A percentile compares a stretch with the other conserved stretches of the same genome.
These are phyloP conservation scores for Ascomycota sp. DNA, from an alignment of 2,329 filamentous ascomycete genomes.

Conservation along the genomic window DNA sequence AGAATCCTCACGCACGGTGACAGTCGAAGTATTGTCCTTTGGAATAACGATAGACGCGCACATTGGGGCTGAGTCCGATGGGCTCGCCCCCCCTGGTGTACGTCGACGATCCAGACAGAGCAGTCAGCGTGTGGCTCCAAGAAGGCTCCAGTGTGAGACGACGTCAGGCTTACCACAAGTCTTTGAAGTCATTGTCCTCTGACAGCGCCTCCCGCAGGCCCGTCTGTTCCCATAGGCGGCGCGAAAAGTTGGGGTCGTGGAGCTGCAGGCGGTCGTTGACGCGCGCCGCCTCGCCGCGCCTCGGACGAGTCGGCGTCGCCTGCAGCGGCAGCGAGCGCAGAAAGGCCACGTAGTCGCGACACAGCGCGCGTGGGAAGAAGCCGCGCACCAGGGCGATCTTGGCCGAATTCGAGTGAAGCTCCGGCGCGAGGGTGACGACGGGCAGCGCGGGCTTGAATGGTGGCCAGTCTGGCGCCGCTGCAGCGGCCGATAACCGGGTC, in stretches of 20 bases:
- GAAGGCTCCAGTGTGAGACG: neutral
- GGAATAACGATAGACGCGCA: constrained; percentile 72
- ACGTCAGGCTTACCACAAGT: constrained; percentile 21
- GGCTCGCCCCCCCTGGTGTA: constrained; percentile 57
- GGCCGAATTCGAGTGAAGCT: constrained; percentile 24
- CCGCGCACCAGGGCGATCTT: constrained; percentile 57
- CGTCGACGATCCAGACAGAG: neutral
- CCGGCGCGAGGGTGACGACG: constrained; percentile 38
- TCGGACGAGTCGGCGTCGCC: constrained; percentile 62
- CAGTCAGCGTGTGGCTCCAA: neutral
- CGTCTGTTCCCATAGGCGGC: constrained; percentile 56
- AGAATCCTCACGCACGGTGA: constrained; percentile 44
- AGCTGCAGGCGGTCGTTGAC: constrained; percentile 84
- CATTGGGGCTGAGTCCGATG: constrained; percentile 72
- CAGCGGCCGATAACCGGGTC: neutral
- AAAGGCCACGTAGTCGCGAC: constrained; percentile 57
- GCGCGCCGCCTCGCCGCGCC: constrained; percentile 59
- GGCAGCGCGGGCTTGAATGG: constrained; percentile 48
- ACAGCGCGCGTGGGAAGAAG: constrained; percentile 57
- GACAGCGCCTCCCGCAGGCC: constrained; percentile 44
- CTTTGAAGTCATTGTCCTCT: constrained; percentile 15
- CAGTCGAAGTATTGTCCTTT: constrained; percentile 81
- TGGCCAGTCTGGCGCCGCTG: constrained; percentile 46
- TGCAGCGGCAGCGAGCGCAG: constrained; percentile 46
- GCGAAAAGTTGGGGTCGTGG: constrained; percentile 54